Conservation (phyloP, 176 grass and related monocot species). For the Rhynchospora breviuscula region DNA sequence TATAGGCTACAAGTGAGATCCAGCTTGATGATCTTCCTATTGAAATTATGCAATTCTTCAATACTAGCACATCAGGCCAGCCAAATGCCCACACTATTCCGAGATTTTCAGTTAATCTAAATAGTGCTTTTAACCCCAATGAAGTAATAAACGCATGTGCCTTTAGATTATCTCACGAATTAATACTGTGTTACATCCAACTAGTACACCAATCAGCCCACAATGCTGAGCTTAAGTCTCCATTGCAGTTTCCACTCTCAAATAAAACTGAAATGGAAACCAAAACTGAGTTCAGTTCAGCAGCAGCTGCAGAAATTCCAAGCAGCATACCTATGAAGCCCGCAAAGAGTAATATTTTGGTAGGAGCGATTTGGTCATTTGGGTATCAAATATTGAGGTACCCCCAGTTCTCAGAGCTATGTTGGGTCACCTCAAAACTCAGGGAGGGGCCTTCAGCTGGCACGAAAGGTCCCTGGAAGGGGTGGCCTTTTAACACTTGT, state of each 20-base stretch:
- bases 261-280: conserved; percentile 5
- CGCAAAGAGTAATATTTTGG: conserved; percentile 4
- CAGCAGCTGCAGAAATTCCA: neutral
- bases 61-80: conserved; percentile 44
- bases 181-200: conserved; percentile 71
- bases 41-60: conserved; percentile 79
- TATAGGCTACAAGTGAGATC: conserved; percentile 74
- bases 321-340: neutral
- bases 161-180: conserved; percentile 54
- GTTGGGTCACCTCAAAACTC: conserved; percentile 89
- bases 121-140: conserved; percentile 55
- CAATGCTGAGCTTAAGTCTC: conserved; percentile 25
- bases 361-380: conserved; percentile 69
- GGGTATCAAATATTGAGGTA: conserved; percentile 79
- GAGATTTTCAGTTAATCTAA: conserved; percentile 67
- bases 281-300: conserved; percentile 12
- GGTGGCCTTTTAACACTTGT: conserved; percentile 98
- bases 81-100: conserved; percentile 50
- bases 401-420: conserved; percentile 89
- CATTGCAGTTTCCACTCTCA: neutral
- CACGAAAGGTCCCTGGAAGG: conserved; percentile 89
- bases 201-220: conserved; percentile 59
- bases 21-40: conserved; percentile 72
- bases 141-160: conserved; percentile 64
- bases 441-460: conserved; percentile 80